Evolutionary conservation across 257 asterid species (phyloP).

Genomic region (Datura wrightii): DNA sequence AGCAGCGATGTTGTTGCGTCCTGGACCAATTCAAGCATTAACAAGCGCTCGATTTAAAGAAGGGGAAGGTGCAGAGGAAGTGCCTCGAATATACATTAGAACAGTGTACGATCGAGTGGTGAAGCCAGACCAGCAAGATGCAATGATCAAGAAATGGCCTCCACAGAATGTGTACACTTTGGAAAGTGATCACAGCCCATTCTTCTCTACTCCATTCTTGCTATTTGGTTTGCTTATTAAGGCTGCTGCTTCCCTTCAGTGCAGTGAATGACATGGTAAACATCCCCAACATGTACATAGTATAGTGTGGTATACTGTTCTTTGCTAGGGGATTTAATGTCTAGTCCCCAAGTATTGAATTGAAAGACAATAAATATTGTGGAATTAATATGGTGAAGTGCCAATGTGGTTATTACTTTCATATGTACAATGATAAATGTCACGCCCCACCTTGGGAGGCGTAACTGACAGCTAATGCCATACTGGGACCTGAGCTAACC

Average conservation of each 20-base stretch:
- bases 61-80: conserved; percentile 41
- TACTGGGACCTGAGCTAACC: too few relatives aligned
- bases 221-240: conserved; percentile 59
- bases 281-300: background rate
- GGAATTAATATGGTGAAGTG: background rate
- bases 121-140: conserved; percentile 66
- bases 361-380: conserved; percentile 4
- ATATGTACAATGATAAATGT: background rate
- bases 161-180: conserved; percentile 55
- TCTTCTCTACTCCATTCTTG: conserved; percentile 60
- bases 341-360: background rate
- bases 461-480: too few relatives aligned
- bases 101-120: conserved; percentile 55
- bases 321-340: background rate
- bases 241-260: conserved; percentile 43
- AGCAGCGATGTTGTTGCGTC: conserved; percentile 61
- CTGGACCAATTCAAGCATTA: conserved; percentile 67
- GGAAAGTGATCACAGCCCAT: conserved; percentile 73
- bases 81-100: conserved; percentile 59
- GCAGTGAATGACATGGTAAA: background rate
- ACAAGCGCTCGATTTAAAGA: conserved; percentile 45
- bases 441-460: too few relatives aligned
- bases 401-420: conserved; percentile 8
- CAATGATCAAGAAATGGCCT: conserved; percentile 69
- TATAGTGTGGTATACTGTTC: background rate